phyloP scores from a whole-genome alignment of 257 asterid genomes.

The Solanum sejunctum region DNA sequence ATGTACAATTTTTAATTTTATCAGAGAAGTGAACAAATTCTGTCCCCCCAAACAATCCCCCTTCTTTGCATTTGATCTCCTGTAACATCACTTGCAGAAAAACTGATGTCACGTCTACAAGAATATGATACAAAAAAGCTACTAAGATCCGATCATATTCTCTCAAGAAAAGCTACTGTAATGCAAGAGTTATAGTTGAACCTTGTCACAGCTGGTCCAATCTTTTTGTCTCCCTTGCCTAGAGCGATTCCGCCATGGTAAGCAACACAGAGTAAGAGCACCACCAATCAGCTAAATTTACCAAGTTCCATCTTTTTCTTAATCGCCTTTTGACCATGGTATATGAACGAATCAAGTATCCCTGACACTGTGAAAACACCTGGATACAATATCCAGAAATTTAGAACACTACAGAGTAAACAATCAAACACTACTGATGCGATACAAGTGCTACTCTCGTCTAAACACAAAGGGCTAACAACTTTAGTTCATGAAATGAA shows the following conservation, averaged over 20 bases:
- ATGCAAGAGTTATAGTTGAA: background rate
- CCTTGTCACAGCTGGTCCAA: background rate
- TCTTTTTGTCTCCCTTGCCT: background rate
- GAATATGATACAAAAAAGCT: background rate
- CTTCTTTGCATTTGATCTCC: background rate
- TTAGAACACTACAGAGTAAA: background rate
- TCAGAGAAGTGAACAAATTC: background rate
- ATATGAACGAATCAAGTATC: conserved; percentile 73
- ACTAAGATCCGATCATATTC: background rate
- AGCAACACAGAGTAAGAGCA: background rate
- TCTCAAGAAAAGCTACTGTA: background rate
- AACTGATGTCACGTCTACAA: background rate
- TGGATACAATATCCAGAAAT: conserved; percentile 17
- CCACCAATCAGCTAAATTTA: conserved; percentile 52
- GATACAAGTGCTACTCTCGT: background rate
- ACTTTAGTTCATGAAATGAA: background rate
- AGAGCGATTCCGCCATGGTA: background rate
- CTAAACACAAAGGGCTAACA: background rate
- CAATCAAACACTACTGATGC: background rate
- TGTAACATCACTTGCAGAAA: background rate
- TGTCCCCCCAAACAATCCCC: background rate
- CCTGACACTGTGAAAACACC: conserved; percentile 95
- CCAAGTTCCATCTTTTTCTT: conserved; percentile 88
- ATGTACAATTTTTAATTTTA: background rate
- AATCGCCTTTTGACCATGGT: conserved; percentile 81